Evolutionary conservation across 441 rosid species (phyloP), one percentile per base, ranked within the genome.

Genomic region (Populus hybrid): DNA sequence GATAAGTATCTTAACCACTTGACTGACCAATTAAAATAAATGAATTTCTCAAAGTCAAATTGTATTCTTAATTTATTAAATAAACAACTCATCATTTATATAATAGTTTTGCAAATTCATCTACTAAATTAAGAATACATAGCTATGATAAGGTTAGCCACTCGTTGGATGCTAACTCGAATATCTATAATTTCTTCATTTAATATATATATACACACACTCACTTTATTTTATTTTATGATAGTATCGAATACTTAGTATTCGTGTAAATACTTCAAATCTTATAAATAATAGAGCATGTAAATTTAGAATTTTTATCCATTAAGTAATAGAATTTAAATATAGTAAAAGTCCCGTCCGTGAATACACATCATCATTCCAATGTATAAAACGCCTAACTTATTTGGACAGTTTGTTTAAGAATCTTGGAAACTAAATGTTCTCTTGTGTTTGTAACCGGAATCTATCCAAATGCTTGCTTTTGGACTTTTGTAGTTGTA

Each of bases 401-500:
- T 3, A 38, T 26, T 21, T 30, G 4, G 32, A n/a, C 18, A 6
- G 1, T 9, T 57, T 72, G 11, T 20, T 72, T 42, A 18, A 59
- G 30, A 65, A 63, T 18, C 66, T 21, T 3, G 34, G 61, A 7
- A 36, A 69, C 24, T 32, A 30, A 5, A 10, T 20, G 23, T 40
- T 42, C 28, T 35, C 36, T 38, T 24, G 69, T 38, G 38, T 14
- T 57, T 65, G 73, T 46, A 70, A 75, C 36, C 6, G 76, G 81
- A 75, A 76, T 79, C 80, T 59, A 11, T 32, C 38, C 28, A 35
- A 21, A 57, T 26, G 70, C 73, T 69, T 26, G 65, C 12, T 36
- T 68, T 79, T 79, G 84, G 73, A 81, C 2, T 32, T 16, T 79
- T 74, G 70, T 73, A 30, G 10, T 61, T 69, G 53, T 12, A n/a